These are phyloP conservation scores for Ambispora gerdemannii DNA, from an alignment of 192 early-diverging fungal genomes.

Conservation along the genomic window DNA sequence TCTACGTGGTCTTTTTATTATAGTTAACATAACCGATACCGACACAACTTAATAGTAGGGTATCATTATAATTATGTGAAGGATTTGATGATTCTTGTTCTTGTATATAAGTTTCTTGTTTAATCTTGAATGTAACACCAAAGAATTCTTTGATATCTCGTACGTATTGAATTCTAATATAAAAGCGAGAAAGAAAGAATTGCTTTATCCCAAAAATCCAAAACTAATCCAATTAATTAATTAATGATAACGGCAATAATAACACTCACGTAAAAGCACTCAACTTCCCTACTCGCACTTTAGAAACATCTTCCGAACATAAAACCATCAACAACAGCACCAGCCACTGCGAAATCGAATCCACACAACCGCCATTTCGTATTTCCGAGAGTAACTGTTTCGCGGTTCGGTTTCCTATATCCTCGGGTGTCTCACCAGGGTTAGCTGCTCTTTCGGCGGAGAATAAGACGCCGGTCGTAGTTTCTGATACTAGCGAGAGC, in stretches of 20 bases:
- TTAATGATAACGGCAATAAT: neutral
- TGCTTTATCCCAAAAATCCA: neutral
- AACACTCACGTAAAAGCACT: constrained; percentile 76
- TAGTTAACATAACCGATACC: constrained; percentile 89
- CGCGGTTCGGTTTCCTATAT: constrained; percentile 76
- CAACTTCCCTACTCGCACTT: constrained; percentile 79
- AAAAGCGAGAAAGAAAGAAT: constrained; percentile 9
- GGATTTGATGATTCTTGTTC: no score
- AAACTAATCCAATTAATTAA: no score
- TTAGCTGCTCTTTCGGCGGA: constrained; percentile 84
- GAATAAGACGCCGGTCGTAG: constrained; percentile 77
- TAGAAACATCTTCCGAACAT: constrained; percentile 90
- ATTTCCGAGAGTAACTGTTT: constrained; percentile 83
- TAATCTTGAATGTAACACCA: constrained; percentile 90
- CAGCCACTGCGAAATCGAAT: constrained; percentile 85
- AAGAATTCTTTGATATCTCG: constrained; percentile 89
- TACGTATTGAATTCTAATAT: constrained; percentile 78
- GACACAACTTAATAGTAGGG: constrained; percentile 76
- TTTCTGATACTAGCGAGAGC: constrained; percentile 87
- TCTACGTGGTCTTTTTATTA: constrained; percentile 69
- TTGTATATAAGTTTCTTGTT: no score
- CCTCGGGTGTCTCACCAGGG: constrained; percentile 82
- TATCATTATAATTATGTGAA: constrained; percentile 55
- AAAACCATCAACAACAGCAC: constrained; percentile 82
- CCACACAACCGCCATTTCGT: constrained; percentile 84